Base-by-base conservation (phyloP, 176 grass and related monocot species). In the Poa pratensis region DNA sequence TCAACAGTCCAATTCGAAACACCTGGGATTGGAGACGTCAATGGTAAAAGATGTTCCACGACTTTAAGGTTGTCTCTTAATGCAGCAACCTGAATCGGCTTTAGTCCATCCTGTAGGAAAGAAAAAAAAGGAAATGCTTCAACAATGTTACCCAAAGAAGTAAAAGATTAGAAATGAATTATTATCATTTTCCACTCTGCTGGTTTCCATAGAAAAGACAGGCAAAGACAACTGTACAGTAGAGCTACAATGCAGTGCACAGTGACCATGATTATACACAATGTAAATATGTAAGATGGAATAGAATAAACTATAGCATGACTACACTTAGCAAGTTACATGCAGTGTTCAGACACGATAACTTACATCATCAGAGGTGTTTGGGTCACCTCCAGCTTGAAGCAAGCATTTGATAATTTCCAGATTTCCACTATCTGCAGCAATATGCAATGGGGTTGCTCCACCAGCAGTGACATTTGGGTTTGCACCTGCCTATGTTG, bases 391-490 rank as follows among this genome's bases (percentile, higher is more conserved):
- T 85, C 96, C 93, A 86, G 93, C 89, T 87, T 89, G 89, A 78
- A 98, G 77, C 74, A 98, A 89, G 60, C 90, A 90, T 71, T 87
- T 87, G 77, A 98, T 82, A 57, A 98, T 39, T 75, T 98, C 91
- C 63, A 77, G 22, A 55, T 84, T 92, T 81, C 93, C 91, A 82
- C 75, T 85, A 74, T 98, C 91, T 76, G 93, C 93, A 80, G 91
- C 96, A 63, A 98, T 90, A 87, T 94, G 96, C 39, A 98, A 90
- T 34, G 93, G 91, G 79, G 89, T 95, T 83, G 96, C 93, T 83
- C 96, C 96, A 90, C 93, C 91, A 73, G 93, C 93, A 51, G 43
- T 89, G 35, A 92, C 81, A 88, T 98, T 98, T 83, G 89, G 91
- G 79, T 94, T 83, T 83, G 96, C 93, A 89, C 96, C 93, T 73